These are phyloP conservation scores for Acacia concinna DNA, from an alignment of 331 rosid genomes.

Conservation along the genomic window DNA sequence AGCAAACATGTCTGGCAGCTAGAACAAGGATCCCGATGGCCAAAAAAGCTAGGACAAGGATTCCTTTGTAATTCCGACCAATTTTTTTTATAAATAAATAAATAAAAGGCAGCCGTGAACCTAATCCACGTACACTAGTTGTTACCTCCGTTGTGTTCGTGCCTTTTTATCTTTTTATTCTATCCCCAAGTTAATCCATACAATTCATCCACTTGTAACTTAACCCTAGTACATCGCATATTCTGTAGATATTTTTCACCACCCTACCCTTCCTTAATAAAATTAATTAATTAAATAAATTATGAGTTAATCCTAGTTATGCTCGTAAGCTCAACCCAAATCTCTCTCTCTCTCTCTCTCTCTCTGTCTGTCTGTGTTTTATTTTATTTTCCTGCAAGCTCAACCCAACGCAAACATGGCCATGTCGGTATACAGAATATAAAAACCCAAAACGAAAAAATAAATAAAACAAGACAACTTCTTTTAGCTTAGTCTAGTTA, in stretches of 20 bases:
- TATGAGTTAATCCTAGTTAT: background rate
- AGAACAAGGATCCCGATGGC: background rate
- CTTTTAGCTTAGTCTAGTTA: background rate
- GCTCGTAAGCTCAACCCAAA: background rate
- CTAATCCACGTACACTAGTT: background rate
- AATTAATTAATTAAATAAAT: background rate
- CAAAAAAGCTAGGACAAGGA: background rate
- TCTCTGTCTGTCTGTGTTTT: too few relatives aligned
- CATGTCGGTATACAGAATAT: slow-evolving; percentile 7
- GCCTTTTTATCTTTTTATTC: background rate
- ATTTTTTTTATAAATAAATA: background rate
- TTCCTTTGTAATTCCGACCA: background rate
- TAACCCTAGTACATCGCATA: background rate
- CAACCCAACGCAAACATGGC: background rate
- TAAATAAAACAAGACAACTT: background rate
- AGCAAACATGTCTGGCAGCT: background rate
- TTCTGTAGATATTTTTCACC: background rate
- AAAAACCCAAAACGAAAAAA: background rate
- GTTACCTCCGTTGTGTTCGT: background rate
- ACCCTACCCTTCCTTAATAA: background rate
- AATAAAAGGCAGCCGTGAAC: background rate
- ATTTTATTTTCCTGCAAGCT: too few relatives aligned
- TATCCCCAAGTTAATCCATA: background rate
- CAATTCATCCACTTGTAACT: background rate
- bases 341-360: too few relatives aligned